Base-by-base conservation (phyloP, 208 protist genomes). In the Crithidia mellificae region DNA sequence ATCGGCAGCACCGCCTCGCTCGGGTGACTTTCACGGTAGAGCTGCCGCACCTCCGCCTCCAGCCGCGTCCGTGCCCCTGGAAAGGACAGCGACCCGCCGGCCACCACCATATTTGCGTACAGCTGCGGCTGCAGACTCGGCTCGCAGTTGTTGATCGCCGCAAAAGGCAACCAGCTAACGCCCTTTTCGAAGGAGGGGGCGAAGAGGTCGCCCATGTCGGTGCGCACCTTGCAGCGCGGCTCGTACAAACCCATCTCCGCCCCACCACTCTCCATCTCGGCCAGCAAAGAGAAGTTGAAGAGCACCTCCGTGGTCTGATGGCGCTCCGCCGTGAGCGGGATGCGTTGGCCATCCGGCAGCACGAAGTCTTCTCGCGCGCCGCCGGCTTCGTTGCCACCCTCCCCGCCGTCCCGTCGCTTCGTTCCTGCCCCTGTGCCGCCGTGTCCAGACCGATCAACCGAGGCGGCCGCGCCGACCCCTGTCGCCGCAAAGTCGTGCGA, bases 81-180 rank as follows among this genome's bases (percentile, higher is more conserved):
- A 51, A 97, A 96, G 34, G 96, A 83, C 6, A 96, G 83, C 15
- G 81, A 93, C 46, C 95, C 96, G 30, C 97, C 97, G 25, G 92
- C 91, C 7, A 98, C 65, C 61, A 98, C 85, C 46, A 98, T 97
- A 71, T 97, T 97, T 20, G 59, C 68, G 80, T 96, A 98, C 34
- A 98, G 90, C 74, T 93, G 84, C 29, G 85, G 72, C 46, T 92
- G 80, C 43, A 98, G 81, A n/a, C 87, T 74, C 14, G 88, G 62
- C 66, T 98, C 93, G 71, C 93, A 97, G 58, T 93, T 88, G 70
- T 90, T 87, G 49, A 98, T 97, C 14, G 93, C 74, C 1, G 96
- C 76, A 68, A 95, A 98, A 43, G 88, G 80, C 27, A 97, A 77
- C 84, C 96, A 92, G 56, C 92, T 92, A 51, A 98, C 73, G 44